These are phyloP conservation scores for Pulveroboletus sp. DNA, from an alignment of 768 basidiomycete genomes.

Conservation along the genomic window DNA sequence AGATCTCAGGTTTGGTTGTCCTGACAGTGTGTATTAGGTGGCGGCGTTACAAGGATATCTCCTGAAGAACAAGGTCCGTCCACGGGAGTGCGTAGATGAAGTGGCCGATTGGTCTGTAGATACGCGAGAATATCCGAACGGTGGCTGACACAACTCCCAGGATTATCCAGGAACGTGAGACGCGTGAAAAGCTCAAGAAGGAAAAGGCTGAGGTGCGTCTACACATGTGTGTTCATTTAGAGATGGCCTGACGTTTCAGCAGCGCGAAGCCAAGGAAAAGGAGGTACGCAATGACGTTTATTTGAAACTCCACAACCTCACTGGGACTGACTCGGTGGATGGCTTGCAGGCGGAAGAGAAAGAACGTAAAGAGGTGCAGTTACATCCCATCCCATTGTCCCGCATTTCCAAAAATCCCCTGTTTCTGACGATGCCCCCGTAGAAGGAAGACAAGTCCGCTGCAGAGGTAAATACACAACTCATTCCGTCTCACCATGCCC, in stretches of 20 bases:
- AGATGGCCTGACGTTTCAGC: slow-evolving; percentile 9
- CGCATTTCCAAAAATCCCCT: not conserved
- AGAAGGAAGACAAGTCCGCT: slow-evolving; percentile 50
- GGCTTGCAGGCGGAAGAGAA: slow-evolving; percentile 50
- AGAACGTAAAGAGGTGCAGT: slow-evolving; percentile 53
- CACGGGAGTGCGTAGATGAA: slow-evolving; percentile 78
- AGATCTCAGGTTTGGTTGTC: not conserved
- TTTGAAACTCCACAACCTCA: not conserved
- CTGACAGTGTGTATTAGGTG: slow-evolving; percentile 42
- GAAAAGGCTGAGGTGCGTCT: slow-evolving; percentile 56
- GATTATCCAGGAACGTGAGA: slow-evolving; percentile 76
- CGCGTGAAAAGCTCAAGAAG: slow-evolving; percentile 78
- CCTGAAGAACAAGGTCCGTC: slow-evolving; percentile 87
- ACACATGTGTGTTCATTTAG: not conserved
- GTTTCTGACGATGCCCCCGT: slow-evolving; percentile 5
- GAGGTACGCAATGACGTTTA: slow-evolving; percentile 37
- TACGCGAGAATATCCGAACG: slow-evolving; percentile 3
- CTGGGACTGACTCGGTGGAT: slow-evolving; percentile 2
- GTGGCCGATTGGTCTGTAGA: slow-evolving; percentile 59
- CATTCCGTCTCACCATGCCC: not conserved
- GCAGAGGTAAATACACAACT: slow-evolving; percentile 45
- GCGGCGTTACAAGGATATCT: slow-evolving; percentile 83
- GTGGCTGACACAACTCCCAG: slow-evolving; percentile 23
- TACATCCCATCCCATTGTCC: not conserved
- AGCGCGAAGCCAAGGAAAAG: slow-evolving; percentile 80